Base-by-base conservation (phyloP, 495 filamentous ascomycete genomes). In the Neurospora sp. region DNA sequence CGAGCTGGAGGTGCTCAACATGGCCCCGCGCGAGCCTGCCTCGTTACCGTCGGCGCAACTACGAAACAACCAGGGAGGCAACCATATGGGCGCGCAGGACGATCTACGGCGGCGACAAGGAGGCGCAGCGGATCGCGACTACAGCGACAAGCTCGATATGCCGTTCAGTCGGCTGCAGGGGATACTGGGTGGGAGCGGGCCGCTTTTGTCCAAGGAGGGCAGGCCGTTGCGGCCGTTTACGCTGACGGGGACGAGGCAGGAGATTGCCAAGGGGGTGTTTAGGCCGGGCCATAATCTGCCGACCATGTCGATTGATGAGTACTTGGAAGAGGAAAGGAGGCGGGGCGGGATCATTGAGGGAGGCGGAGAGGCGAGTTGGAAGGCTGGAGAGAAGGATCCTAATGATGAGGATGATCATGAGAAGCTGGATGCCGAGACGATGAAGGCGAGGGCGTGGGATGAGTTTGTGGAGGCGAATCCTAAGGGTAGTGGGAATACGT, bases 271-370 rank as follows among this genome's bases (percentile, higher is more conserved):
- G 68, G 93, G 94, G 4, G 95, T 98, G 3, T 99, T 99, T 81
- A 87, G 91, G 70, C 89, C 94, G 3, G 92, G 94, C 9, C 96
- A 99, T 80, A 97, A 92, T 81, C 83, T 99, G 53, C 96, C 96
- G 9, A 98, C 96, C 0, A 98, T 98, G 96, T 92, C 89, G 0
- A 98, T 99, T 73, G 96, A 99, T 75, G 96, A 99, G 81, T 98
- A 98, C 78, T 83, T 99, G 18, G 95, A 95, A 68, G 96, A 99
- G 83, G 96, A 99, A 81, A 85, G 90, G 73, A 85, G 88, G 74
- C 85, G 92, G 78, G 96, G 96, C 9, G 93, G 93, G n/a, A 92
- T 99, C 31, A 91, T 97, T 70, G 91, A 97, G 79, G 94, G 94
- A 39, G 96, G 96, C 53, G 93, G 91, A n/a, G 90, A 91, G 78